Percentiles rank a stretch among this genome's conserved stretches.
phyloP scores from a whole-genome alignment of 495 filamentous ascomycete genomes.

The Aspergillus asperescens region DNA sequence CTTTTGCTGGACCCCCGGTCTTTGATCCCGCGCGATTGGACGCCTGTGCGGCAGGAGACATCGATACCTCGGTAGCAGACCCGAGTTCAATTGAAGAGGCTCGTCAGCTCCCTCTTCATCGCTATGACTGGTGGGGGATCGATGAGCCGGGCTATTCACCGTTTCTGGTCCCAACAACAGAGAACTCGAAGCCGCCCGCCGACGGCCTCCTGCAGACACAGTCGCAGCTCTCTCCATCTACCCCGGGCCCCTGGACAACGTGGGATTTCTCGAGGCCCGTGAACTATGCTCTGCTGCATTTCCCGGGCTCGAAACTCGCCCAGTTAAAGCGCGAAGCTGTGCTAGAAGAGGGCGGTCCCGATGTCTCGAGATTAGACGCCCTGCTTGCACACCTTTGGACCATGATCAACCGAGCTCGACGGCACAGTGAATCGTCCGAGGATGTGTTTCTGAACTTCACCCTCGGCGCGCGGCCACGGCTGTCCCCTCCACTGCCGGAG shows the following conservation, averaged over 20 bases:
- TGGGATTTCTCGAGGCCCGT: conserved; percentile 22
- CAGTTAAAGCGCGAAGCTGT: conserved; percentile 11
- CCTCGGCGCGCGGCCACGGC: conserved; percentile 3
- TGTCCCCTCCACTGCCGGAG: conserved; percentile 1
- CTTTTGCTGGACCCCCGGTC: conserved; percentile 6
- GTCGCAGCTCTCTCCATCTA: conserved; percentile 6
- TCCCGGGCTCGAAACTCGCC: conserved; percentile 19
- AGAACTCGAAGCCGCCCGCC: not conserved
- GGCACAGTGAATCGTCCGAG: not conserved
- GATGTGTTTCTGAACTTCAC: conserved; percentile 1
- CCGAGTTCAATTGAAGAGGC: conserved; percentile 12
- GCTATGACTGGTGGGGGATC: conserved; percentile 31
- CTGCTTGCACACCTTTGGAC: conserved; percentile 32
- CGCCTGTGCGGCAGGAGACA: conserved; percentile 24
- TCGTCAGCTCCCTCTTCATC: conserved; percentile 22
- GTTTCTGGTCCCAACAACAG: not conserved
- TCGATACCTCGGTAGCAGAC: conserved; percentile 22
- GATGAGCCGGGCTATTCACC: not conserved
- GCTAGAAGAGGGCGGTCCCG: not conserved
- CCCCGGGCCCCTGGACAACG: conserved; percentile 24
- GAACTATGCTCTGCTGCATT: conserved; percentile 23
- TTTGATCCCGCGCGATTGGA: conserved; percentile 31
- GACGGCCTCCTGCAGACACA: not conserved
- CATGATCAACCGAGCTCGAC: conserved; percentile 24
- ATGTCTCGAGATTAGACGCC: conserved; percentile 23